These are phyloP conservation scores for Ogataea populi-albae DNA, from an alignment of 805 yeast species.

Conservation along the genomic window DNA sequence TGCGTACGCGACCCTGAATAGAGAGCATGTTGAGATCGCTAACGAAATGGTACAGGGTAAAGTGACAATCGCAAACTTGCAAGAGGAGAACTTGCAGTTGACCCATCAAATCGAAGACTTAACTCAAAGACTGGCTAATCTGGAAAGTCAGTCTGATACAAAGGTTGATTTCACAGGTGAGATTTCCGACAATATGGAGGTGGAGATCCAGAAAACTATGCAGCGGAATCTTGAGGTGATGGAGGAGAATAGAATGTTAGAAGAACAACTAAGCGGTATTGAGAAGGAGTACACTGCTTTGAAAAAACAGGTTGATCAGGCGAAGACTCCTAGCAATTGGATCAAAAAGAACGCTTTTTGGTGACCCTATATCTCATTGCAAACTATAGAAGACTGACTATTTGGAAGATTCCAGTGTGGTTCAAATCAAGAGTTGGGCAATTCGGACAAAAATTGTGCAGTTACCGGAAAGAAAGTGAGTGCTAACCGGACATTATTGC, in stretches of 20 bases:
- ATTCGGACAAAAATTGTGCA: no score
- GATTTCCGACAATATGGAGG: conserved; percentile 35
- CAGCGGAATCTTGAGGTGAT: conserved; percentile 63
- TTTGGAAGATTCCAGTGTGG: no score
- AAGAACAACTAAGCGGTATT: conserved; percentile 46
- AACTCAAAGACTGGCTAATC: conserved; percentile 37
- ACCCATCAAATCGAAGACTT: conserved; percentile 46
- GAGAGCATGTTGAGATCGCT: conserved; percentile 83
- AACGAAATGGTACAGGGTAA: conserved; percentile 83
- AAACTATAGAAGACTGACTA: no score
- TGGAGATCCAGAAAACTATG: conserved; percentile 58
- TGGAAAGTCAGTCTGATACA: conserved; percentile 29
- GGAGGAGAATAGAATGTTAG: conserved; percentile 56
- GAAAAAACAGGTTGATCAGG: conserved; percentile 35
- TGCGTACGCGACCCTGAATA: conserved; percentile 63
- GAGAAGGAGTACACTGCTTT: conserved; percentile 31
- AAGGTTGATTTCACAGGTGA: conserved; percentile 29
- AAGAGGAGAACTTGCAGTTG: conserved; percentile 70
- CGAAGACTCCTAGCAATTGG: conserved; percentile 37
- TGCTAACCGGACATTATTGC: no score
- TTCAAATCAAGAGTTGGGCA: no score
- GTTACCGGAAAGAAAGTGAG: no score
- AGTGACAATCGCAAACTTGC: conserved; percentile 67
- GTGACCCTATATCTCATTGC: conserved; percentile 9
- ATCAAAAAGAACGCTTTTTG: conserved; percentile 31